A percentile compares a stretch with the other conserved stretches of the same genome.
Evolutionary conservation across 345 rosid genomes (phyloP).

Genomic region (Populus nigra): DNA sequence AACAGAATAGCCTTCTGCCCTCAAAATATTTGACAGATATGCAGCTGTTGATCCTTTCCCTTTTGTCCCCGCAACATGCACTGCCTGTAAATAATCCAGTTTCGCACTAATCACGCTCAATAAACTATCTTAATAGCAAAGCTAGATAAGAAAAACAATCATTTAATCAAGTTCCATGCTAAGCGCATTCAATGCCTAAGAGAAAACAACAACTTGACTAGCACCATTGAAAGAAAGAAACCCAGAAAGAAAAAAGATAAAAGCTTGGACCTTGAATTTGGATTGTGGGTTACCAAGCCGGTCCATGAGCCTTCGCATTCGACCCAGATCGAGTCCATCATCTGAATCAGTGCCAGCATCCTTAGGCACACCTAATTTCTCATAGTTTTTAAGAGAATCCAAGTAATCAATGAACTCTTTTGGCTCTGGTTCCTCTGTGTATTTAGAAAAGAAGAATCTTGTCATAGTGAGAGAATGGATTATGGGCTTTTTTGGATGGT

Average conservation of each 20-base stretch:
- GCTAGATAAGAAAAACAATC: neutral
- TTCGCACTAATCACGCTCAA: neutral
- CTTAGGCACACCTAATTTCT: conserved; percentile 75
- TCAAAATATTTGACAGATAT: conserved; percentile 67
- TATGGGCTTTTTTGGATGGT: neutral
- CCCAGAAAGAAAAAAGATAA: neutral
- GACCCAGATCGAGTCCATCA: conserved; percentile 78
- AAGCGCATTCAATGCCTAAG: too few species aligned
- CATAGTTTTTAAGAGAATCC: conserved; percentile 82
- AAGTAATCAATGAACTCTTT: conserved; percentile 55
- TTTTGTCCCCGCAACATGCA: conserved; percentile 94
- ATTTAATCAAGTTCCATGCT: neutral
- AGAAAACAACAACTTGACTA: neutral
- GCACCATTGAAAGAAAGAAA: neutral
- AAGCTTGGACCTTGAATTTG: conserved; percentile 59
- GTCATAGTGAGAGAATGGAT: neutral
- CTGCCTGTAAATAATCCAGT: conserved; percentile 33
- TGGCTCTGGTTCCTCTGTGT: conserved; percentile 49
- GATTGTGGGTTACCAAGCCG: conserved; percentile 74
- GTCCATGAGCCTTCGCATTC: conserved; percentile 73
- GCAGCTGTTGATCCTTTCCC: conserved; percentile 96
- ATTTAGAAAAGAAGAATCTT: conserved; percentile 20
- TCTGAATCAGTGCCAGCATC: conserved; percentile 85
- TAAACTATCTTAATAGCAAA: neutral
- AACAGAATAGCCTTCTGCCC: conserved; percentile 67